Evolutionary conservation across 2,329 filamentous ascomycete genomes (phyloP), one percentile per base, ranked within the genome.

Genomic region (Pseudogymnoascus sp.): DNA sequence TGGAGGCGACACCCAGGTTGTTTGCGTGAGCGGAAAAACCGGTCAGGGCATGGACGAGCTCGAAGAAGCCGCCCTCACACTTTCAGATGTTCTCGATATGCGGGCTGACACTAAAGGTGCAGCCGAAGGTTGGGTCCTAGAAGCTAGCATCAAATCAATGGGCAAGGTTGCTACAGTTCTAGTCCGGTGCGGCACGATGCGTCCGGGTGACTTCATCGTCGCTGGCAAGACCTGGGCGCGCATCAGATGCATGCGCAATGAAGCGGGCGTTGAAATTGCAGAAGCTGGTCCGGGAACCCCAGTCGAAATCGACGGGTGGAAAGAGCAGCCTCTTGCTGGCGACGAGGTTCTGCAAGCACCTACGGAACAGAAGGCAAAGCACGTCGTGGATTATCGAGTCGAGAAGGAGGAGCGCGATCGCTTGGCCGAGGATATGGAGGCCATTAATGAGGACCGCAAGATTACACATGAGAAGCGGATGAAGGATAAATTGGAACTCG

Each of bases 221-320:
- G 95, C 95, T 1, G 96, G 95, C 23, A 87, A 85, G 44, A 91
- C 92, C 0, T 97, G 91, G 88, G 88, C 93, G 53, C 88, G 88
- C 68, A 87, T 99, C n/a, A 87, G 93, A 31, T 84, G 84, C 35
- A 80, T 99, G 21, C 86, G 87, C 26, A 96, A 97, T 72, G 93
- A 97, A 78, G 88, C 88, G 4, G 93, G 95, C 19, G 77, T 82
- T 1, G 80, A 87, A 11, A 78, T 97, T 15, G 69, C 79, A 0
- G 87, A 91, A 74, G 93, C 91, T 13, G 85, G 87, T 0, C 96
- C 95, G 0, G 95, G 95, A 37, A 95, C 88, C 29, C 92, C 96
- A 0, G 90, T 96, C 2, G 91, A 97, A 75, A 85, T 99, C 19
- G 86, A 97, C 66, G 95, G 95, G n/a, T 99, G 95, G 95, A 87